phyloP scores from a whole-genome alignment of 148 eudicot genomes.

The Rhododendron henanense region DNA sequence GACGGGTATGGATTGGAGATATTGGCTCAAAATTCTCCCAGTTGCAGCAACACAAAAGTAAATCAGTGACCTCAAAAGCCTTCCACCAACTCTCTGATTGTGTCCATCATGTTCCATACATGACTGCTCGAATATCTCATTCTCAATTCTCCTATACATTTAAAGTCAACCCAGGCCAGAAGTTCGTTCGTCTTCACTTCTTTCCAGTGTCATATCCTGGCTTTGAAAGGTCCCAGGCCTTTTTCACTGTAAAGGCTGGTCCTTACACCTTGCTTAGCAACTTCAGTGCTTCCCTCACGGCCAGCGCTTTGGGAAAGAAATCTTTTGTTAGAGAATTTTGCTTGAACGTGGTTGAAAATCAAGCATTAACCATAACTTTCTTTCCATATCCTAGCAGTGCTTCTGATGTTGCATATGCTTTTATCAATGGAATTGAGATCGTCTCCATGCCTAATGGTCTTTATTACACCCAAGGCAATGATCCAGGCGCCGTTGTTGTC shows the following conservation, averaged over 20 bases:
- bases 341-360: not conserved
- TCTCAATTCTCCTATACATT: conserved; percentile 6
- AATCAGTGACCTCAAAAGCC: not conserved
- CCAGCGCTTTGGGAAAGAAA: not conserved
- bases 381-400: not conserved
- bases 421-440: conserved; percentile 33
- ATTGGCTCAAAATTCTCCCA: not conserved
- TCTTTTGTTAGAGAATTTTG: not conserved
- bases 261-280: conserved; percentile 8
- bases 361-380: not conserved
- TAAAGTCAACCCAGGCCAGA: not conserved
- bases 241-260: conserved; percentile 21
- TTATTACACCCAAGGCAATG: conserved; percentile 9
- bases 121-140: conserved; percentile 10
- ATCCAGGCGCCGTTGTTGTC: not conserved
- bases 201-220: conserved; percentile 2
- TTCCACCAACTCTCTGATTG: not conserved
- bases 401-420: conserved; percentile 12
- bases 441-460: conserved; percentile 18
- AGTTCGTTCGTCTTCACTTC: conserved; percentile 19
- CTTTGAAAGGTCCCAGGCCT: conserved; percentile 11
- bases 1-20: not conserved
- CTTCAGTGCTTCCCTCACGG: not conserved
- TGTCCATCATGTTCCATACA: conserved; percentile 1
- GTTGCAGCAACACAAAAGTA: not conserved